Evolutionary conservation across 1,284 basidiomycete genomes (phyloP).

Genomic region (Testicularia cyperi): DNA sequence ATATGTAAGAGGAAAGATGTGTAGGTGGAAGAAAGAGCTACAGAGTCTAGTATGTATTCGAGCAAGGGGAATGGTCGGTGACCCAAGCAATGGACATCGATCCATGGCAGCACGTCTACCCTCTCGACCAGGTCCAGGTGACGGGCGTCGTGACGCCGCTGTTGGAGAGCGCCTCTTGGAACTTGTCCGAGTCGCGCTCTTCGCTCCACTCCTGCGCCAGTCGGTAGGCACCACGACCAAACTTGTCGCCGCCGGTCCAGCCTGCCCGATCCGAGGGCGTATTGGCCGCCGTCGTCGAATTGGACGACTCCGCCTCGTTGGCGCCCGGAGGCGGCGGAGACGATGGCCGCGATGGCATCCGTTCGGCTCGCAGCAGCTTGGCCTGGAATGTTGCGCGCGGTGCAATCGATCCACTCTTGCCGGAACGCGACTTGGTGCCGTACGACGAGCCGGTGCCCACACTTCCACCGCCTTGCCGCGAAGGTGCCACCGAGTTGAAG

Average conservation of each 20-base stretch:
- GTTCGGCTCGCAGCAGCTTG: slow-evolving; percentile 29
- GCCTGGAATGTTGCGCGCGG: slow-evolving; percentile 36
- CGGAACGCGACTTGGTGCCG: slow-evolving; percentile 15
- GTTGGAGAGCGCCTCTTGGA: slow-evolving; percentile 29
- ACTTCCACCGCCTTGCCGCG: slow-evolving; percentile 30
- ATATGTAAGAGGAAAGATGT: too few species aligned
- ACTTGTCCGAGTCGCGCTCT: slow-evolving; percentile 27
- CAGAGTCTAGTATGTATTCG: too few species aligned
- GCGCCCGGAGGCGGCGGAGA: slow-evolving; percentile 20
- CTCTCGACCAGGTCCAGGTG: slow-evolving; percentile 39
- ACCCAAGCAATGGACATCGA: too few species aligned
- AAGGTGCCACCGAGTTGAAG: slow-evolving; percentile 28
- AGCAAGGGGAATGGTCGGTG: too few species aligned
- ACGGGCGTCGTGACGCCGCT: slow-evolving; percentile 36
- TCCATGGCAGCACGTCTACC: too few species aligned
- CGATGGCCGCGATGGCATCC: slow-evolving; percentile 32
- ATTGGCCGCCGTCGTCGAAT: slow-evolving; percentile 17
- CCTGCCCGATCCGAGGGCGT: slow-evolving; percentile 30
- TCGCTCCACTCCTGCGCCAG: slow-evolving; percentile 31
- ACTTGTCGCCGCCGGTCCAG: slow-evolving; percentile 39
- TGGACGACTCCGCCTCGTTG: slow-evolving; percentile 17
- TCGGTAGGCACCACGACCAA: slow-evolving; percentile 24
- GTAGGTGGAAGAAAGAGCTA: too few species aligned
- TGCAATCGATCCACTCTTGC: slow-evolving; percentile 11
- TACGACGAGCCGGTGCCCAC: slow-evolving; percentile 28